Evolutionary conservation across 169 alveolate species (phyloP).

Genomic region (Plasmodium vinckei): DNA sequence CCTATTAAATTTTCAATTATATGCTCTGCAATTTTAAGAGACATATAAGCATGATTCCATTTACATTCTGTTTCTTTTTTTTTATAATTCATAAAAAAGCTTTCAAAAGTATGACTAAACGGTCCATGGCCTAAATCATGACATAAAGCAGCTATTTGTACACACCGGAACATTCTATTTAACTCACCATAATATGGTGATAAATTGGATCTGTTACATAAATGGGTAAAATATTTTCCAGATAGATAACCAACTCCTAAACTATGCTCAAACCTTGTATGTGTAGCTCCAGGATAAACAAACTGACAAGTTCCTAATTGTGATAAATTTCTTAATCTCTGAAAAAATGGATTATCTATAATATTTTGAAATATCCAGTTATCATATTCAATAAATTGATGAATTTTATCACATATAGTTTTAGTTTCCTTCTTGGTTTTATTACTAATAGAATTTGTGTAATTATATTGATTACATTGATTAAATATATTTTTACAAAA

Average conservation of each 20-base stretch:
- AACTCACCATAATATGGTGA: slow-evolving; percentile 53
- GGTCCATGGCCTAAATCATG: slow-evolving; percentile 96
- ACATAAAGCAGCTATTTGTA: slow-evolving; percentile 92
- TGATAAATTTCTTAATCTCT: slow-evolving; percentile 90
- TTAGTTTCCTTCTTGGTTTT: slow-evolving; percentile 31
- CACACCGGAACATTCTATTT: slow-evolving; percentile 80
- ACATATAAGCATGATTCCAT: slow-evolving; percentile 86
- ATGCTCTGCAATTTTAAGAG: slow-evolving; percentile 81
- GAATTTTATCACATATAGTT: slow-evolving; percentile 76
- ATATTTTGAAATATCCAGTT: slow-evolving; percentile 81
- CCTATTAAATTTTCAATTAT: slow-evolving; percentile 70
- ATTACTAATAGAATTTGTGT: slow-evolving; percentile 2
- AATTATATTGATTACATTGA: slow-evolving; percentile 12
- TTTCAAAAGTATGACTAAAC: slow-evolving; percentile 92
- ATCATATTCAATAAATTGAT: slow-evolving; percentile 79
- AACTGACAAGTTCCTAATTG: slow-evolving; percentile 88
- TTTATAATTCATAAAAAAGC: slow-evolving; percentile 63
- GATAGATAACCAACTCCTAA: slow-evolving; percentile 91
- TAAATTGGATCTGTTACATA: slow-evolving; percentile 65
- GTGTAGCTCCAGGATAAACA: slow-evolving; percentile 93
- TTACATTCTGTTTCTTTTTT: slow-evolving; percentile 42
- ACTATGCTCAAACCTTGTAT: slow-evolving; percentile 92
- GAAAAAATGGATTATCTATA: slow-evolving; percentile 89
- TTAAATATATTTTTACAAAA: slow-evolving; percentile 63
- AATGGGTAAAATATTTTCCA: slow-evolving; percentile 82